Conservation (phyloP, 2,329 filamentous ascomycete genomes). For the Periconia digitata region DNA sequence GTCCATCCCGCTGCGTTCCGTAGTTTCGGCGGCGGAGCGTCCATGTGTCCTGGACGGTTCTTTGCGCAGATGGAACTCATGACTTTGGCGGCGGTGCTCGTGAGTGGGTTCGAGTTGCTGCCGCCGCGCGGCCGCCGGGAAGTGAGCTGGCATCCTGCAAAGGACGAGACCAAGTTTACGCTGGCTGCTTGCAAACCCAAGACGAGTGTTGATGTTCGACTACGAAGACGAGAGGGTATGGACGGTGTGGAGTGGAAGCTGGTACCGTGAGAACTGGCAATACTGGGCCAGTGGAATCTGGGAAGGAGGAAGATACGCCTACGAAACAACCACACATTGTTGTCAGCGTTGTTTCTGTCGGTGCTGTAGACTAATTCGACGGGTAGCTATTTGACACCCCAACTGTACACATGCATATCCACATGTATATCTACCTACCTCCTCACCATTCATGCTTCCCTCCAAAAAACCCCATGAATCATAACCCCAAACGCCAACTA, state of each 20-base stretch:
- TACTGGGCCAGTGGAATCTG: too few species aligned
- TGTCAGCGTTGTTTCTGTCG: too few species aligned
- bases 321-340: too few species aligned
- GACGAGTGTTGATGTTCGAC: constrained; percentile 12
- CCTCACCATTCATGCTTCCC: too few species aligned
- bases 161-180: constrained; percentile 20
- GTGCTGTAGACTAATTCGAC: too few species aligned
- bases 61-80: constrained; percentile 40
- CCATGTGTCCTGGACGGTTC: constrained; percentile 39
- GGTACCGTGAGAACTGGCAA: neutral
- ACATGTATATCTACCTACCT: too few species aligned
- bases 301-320: too few species aligned
- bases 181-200: constrained; percentile 23
- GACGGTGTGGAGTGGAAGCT: neutral
- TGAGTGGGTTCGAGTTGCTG: constrained; percentile 33
- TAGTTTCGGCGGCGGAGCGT: constrained; percentile 35
- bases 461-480: too few species aligned
- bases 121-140: constrained; percentile 13
- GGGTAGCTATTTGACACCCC: too few species aligned
- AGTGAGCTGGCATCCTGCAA: constrained; percentile 18
- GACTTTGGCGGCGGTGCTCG: constrained; percentile 28
- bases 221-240: neutral
- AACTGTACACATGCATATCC: too few species aligned
- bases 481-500: too few species aligned
- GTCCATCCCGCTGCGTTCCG: constrained; percentile 33